A percentile compares a stretch with the other conserved stretches of the same genome.
phyloP scores from a whole-genome alignment of 768 basidiomycete genomes.

The Russula ochroleuca region DNA sequence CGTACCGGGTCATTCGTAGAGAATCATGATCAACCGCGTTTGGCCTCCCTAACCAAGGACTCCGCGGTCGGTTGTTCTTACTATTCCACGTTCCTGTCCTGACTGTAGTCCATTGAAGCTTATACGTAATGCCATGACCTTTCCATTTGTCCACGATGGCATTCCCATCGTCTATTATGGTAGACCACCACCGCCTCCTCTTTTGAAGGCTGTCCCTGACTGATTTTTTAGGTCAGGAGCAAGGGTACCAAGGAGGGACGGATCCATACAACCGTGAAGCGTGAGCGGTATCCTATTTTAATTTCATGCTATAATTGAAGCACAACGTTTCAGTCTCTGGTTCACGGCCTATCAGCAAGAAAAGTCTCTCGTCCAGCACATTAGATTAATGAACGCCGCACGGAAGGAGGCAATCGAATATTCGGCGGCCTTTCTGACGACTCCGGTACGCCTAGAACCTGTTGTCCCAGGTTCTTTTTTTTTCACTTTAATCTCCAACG shows the following conservation, averaged over 20 bases:
- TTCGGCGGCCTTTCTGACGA: conserved; percentile 44
- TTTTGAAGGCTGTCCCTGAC: background rate
- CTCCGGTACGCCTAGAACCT: conserved; percentile 37
- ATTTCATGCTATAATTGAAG: background rate
- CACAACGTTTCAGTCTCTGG: conserved; percentile 49
- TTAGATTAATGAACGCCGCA: conserved; percentile 48
- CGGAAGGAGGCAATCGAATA: conserved; percentile 47
- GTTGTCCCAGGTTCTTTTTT: background rate
- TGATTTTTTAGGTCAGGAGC: conserved; percentile 44
- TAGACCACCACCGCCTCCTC: conserved; percentile 13
- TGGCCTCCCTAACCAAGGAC: conserved; percentile 43
- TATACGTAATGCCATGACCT: conserved; percentile 46
- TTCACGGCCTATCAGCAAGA: conserved; percentile 49
- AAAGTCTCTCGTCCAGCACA: conserved; percentile 46
- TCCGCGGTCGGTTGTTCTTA: conserved; percentile 36
- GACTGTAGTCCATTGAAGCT: conserved; percentile 32
- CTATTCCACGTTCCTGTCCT: background rate
- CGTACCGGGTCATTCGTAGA: conserved; percentile 48
- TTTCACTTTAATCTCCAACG: background rate
- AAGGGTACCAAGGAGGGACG: conserved; percentile 43
- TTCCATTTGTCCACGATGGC: conserved; percentile 49
- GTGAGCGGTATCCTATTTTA: conserved; percentile 30
- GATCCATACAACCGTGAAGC: conserved; percentile 51
- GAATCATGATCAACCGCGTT: conserved; percentile 53
- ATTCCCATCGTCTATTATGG: conserved; percentile 52